Percentiles rank a stretch among this genome's conserved stretches.
phyloP scores from a whole-genome alignment of 1,284 basidiomycete genomes.

The Malassezia globosa region DNA sequence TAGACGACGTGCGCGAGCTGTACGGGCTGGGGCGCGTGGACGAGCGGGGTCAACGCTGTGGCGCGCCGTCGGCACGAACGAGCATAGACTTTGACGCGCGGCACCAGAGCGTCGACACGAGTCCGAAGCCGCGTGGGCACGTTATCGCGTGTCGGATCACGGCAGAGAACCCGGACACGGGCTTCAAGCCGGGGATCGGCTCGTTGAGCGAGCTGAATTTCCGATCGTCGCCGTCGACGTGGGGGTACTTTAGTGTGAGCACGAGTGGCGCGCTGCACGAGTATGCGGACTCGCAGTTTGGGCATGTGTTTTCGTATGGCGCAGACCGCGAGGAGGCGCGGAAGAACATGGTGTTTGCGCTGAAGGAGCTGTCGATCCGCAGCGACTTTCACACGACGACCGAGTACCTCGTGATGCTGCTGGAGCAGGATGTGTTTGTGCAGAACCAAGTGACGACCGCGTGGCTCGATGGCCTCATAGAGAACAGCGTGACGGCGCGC shows the following conservation, averaged over 20 bases:
- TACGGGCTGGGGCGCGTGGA: constrained; percentile 61
- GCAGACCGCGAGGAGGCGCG: constrained; percentile 87
- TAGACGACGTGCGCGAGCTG: constrained; percentile 87
- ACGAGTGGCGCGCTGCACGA: constrained; percentile 94
- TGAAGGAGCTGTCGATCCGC: constrained; percentile 96
- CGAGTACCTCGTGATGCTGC: constrained; percentile 82
- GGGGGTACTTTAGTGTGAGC: constrained; percentile 97
- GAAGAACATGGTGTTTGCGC: constrained; percentile 98
- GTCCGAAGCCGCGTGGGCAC: constrained; percentile 91
- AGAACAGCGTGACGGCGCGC: constrained; percentile 87
- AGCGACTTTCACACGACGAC: constrained; percentile 98
- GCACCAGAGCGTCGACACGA: constrained; percentile 51
- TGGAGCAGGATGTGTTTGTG: constrained; percentile 92
- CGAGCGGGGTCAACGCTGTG: too few relatives aligned
- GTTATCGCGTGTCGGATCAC: constrained; percentile 99
- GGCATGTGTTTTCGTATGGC: constrained; percentile 98
- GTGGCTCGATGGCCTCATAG: constrained; percentile 96
- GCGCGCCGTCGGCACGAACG: constrained; percentile 21
- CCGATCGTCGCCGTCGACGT: constrained; percentile 75
- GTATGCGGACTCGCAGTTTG: constrained; percentile 70
- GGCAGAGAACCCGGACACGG: constrained; percentile 97
- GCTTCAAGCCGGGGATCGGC: constrained; percentile 99
- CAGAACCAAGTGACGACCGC: constrained; percentile 96
- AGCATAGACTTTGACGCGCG: constrained; percentile 82
- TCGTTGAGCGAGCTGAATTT: constrained; percentile 97